Base-by-base conservation (phyloP, 768 basidiomycete species). In the Suillus cothurnatus region DNA sequence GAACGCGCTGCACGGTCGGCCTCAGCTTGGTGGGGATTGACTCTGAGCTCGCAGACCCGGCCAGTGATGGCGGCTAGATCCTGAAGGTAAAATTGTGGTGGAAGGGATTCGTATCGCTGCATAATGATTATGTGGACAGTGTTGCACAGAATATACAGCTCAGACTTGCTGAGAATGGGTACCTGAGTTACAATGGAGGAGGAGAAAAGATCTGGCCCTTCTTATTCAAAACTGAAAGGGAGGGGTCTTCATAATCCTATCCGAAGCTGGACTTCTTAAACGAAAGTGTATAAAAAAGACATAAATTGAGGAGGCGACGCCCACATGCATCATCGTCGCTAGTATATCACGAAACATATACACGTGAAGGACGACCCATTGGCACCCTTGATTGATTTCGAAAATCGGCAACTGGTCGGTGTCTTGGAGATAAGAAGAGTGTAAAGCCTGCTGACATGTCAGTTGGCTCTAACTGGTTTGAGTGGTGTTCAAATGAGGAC, bases 41-140 rank as follows among this genome's bases (percentile, higher is more conserved):
- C 70, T 66, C 73, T 74, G 67, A 79, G 70, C 62, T 80, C 77
- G 66, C 71, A 80, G 66, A 76, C 76, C 55, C 74, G 75, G 31
- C 75, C 73, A 34, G 79, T 77, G 34, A 80, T 77, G 41, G 77
- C 75, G 26, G 71, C 71, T 34, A 79, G 73, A 66, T 79, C 78
- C 61, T 72, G 69, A 23, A 79, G 75, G 61, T 71, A 71, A 69
- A 79, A 80, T 39, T 78, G 75, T 5, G 77, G 64, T 2, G 78
- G 78, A 50, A 79, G 77, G 31, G 58, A 59, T 41, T 41, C 39
- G 75, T 57, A 60, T 74, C 68, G 60, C 71, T 70, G 61, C 77
- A 79, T 79, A 60, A 56, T 21, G 70, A 66, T 55, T 67, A 73
- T 47, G 59, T 45, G 53, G 53, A 68, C 43, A 66, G 47, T 47